These are phyloP conservation scores for Stygiomarasmius scandens DNA, from an alignment of 1,284 basidiomycete genomes.

Conservation along the genomic window DNA sequence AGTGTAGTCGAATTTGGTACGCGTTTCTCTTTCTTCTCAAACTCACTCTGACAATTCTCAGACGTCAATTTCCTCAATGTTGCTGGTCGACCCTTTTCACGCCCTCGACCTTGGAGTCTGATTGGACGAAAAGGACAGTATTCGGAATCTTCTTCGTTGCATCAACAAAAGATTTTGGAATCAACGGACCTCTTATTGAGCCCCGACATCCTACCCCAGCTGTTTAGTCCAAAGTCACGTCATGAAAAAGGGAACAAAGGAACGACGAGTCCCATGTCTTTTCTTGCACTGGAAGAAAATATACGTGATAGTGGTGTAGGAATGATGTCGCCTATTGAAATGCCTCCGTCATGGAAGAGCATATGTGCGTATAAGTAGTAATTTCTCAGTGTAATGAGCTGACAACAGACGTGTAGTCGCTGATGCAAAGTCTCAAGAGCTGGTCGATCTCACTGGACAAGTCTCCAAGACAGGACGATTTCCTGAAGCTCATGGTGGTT, in stretches of 20 bases:
- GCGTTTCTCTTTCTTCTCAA: neutral
- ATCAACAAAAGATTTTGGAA: constrained; percentile 26
- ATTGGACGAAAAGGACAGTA: constrained; percentile 37
- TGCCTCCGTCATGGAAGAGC: constrained; percentile 18
- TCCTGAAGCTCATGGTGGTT: constrained; percentile 44
- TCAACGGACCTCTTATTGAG: constrained; percentile 28
- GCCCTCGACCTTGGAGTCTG: constrained; percentile 40
- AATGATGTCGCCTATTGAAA: constrained; percentile 9
- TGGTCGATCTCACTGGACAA: constrained; percentile 39
- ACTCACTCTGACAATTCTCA: neutral
- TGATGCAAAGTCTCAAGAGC: neutral
- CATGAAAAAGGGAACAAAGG: neutral
- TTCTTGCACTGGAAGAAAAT: neutral
- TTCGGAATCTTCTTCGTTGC: constrained; percentile 38
- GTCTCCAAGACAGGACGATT: constrained; percentile 34
- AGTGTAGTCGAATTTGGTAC: neutral
- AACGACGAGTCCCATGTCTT: constrained; percentile 15
- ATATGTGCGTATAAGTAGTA: constrained; percentile 12
- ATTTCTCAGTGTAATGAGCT: neutral
- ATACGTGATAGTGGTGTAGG: neutral
- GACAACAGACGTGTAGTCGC: neutral
- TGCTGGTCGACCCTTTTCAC: constrained; percentile 25
- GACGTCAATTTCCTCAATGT: neutral
- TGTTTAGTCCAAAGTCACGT: constrained; percentile 20
- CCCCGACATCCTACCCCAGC: constrained; percentile 31